A percentile compares a stretch with the other conserved stretches of the same genome.
Evolutionary conservation across 164 flowering plant genomes (phyloP).

Genomic region (Vitis amurensis): DNA sequence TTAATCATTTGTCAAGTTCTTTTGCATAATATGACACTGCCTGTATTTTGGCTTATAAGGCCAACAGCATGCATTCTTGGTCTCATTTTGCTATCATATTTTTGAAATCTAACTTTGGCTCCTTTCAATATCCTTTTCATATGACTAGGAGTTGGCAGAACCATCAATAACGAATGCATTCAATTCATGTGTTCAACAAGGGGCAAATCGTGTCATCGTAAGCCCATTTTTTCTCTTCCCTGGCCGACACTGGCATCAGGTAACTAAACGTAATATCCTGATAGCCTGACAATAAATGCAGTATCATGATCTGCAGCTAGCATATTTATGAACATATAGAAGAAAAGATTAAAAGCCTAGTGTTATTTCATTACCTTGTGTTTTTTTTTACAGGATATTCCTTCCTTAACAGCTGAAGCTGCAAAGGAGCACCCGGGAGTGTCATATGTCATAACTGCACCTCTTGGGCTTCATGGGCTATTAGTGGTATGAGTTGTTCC

Average conservation of each 20-base stretch:
- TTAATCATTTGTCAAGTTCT: no score
- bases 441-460: slow-evolving; percentile 79
- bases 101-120: neutral
- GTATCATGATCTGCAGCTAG: no score
- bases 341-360: neutral
- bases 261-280: slow-evolving; percentile 12
- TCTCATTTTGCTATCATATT: slow-evolving; percentile 2
- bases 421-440: slow-evolving; percentile 81
- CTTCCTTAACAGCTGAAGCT: slow-evolving; percentile 85
- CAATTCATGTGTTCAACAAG: slow-evolving; percentile 65
- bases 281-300: neutral
- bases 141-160: slow-evolving; percentile 74
- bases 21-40: no score
- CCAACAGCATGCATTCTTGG: neutral
- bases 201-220: slow-evolving; percentile 74
- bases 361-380: neutral
- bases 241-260: slow-evolving; percentile 96
- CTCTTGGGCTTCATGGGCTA: slow-evolving; percentile 80
- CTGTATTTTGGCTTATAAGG: neutral
- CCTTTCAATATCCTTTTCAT: neutral
- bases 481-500: slow-evolving; percentile 59
- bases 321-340: neutral
- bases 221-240: slow-evolving; percentile 96
- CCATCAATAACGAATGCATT: slow-evolving; percentile 86
- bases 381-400: slow-evolving; percentile 68